Evolutionary conservation across 2,329 filamentous ascomycete genomes (phyloP), one percentile per base, ranked within the genome.

Genomic region (Aspergillus sp.): DNA sequence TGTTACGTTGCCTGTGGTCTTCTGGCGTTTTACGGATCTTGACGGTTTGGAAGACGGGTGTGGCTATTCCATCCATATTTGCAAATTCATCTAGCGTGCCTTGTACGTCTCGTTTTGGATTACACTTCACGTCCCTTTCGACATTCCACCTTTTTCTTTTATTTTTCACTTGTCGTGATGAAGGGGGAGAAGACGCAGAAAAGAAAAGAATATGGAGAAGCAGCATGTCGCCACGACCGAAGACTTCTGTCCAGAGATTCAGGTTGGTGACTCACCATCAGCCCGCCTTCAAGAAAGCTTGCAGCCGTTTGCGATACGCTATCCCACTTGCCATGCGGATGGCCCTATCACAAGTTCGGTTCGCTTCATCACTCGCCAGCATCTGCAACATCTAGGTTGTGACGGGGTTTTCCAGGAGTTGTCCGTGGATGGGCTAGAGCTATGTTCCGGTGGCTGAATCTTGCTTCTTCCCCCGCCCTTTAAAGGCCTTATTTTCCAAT

Each of bases 21-120:
- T 58, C 58, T 62, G 60, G 66, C 65, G 66, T 68, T 67, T 51
- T 56, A 60, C 58, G 65, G 64, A 64, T 66, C 55, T 65, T 30
- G 60, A 66, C 60, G 60, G 59, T 54, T 55, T 51, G 55, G 58
- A 65, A 62, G 59, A 64, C 61, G 59, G 60, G 56, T 57, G 61
- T 58, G 59, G 53, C 56, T 61, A 61, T 62, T 59, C 58, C 56
- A 59, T 61, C 56, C 56, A 63, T 65, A 60, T 67, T 61, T 53
- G 61, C 58, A 63, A 61, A 55, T 59, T 60, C 61, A 65, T 68
- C 58, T 64, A 66, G 59, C 63, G 61, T 65, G 64, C 57, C 60
- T 61, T 57, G 59, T 63, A 59, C 60, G 52, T 58, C 13, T 57
- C 58, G 50, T 53, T 52, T 60, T 61, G 59, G 59, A 55, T 56